Conservation (phyloP, 768 basidiomycete genomes). For the Leccinum uliginosum region DNA sequence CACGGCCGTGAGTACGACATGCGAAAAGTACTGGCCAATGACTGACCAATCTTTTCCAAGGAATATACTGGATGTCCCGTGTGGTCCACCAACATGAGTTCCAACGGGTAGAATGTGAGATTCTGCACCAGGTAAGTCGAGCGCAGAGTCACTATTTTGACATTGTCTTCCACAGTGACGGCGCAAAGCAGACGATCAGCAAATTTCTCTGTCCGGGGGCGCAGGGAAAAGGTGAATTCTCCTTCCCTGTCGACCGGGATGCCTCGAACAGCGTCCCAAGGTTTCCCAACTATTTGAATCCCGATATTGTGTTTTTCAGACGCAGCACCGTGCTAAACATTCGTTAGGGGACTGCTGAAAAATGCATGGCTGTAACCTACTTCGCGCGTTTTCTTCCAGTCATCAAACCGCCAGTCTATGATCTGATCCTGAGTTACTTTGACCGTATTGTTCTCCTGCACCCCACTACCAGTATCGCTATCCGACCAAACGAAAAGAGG, state of each 20-base stretch:
- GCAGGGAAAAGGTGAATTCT: constrained; percentile 82
- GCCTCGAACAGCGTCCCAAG: constrained; percentile 85
- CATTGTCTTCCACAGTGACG: constrained; percentile 83
- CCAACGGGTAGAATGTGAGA: constrained; percentile 84
- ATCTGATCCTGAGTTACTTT: constrained; percentile 70
- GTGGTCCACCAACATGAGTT: constrained; percentile 85
- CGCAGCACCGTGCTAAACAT: constrained; percentile 37
- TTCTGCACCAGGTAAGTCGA: constrained; percentile 94
- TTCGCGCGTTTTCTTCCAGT: constrained; percentile 92
- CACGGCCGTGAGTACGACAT: constrained; percentile 55
- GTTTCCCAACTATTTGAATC: constrained; percentile 75
- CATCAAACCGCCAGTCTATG: constrained; percentile 95
- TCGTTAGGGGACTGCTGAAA: neutral
- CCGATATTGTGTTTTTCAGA: constrained; percentile 82
- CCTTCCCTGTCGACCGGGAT: constrained; percentile 94
- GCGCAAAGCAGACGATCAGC: constrained; percentile 83
- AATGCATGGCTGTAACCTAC: constrained; percentile 36
- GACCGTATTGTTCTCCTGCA: constrained; percentile 47
- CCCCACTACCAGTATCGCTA: constrained; percentile 47
- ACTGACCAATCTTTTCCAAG: constrained; percentile 74
- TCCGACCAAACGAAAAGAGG: constrained; percentile 85
- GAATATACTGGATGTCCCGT: constrained; percentile 76
- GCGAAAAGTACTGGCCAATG: neutral
- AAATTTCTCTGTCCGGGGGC: constrained; percentile 71
- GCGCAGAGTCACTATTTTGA: constrained; percentile 90